These are phyloP conservation scores for Geotrichum restrictum DNA, from an alignment of 1,139 yeast genomes.

Conservation along the genomic window DNA sequence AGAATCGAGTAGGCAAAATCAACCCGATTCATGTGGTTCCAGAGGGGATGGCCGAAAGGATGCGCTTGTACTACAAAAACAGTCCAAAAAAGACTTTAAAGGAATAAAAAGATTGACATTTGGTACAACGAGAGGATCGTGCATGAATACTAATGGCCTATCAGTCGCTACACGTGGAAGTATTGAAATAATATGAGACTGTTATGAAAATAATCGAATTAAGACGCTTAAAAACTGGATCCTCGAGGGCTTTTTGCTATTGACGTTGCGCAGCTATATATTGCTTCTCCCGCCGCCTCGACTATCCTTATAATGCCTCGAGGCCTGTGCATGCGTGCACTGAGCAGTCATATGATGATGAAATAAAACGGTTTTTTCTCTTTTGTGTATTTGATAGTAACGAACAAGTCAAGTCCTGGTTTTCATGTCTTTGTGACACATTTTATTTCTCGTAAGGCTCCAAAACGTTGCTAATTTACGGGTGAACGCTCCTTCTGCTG, in stretches of 20 bases:
- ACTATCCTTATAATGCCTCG: no score
- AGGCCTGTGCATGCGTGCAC: no score
- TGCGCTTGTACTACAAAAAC: constrained; percentile 28
- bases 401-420: no score
- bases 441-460: neutral
- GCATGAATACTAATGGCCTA: neutral
- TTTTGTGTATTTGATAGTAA: no score
- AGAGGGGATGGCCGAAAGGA: constrained; percentile 35
- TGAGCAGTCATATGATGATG: no score
- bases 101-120: no score
- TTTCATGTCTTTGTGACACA: neutral
- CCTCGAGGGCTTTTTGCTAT: no score
- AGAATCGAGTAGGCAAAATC: constrained; percentile 39
- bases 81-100: neutral
- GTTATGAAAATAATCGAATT: neutral
- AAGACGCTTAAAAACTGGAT: no score
- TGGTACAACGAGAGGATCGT: neutral
- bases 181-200: neutral
- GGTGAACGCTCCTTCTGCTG: neutral
- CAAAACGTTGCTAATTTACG: no score
- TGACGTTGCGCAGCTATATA: no score
- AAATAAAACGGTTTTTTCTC: no score
- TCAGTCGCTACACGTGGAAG: neutral
- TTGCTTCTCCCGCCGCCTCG: no score
- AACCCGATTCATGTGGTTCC: constrained; percentile 71